Evolutionary conservation across 2,329 filamentous ascomycete species (phyloP).

Genomic region (Claviceps quebecensis): DNA sequence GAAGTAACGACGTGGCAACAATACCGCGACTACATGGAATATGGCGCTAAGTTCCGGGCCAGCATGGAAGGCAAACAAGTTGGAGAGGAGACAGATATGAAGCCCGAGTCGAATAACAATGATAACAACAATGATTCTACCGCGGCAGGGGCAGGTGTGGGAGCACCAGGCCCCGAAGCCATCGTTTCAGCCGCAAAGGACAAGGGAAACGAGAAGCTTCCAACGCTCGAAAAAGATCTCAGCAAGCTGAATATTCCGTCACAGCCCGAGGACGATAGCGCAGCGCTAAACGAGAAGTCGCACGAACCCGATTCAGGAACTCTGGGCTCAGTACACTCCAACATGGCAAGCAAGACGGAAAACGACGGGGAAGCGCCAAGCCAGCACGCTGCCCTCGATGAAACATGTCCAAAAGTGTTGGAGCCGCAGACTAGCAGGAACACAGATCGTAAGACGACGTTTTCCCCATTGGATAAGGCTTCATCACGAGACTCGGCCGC

Average conservation of each 20-base stretch:
- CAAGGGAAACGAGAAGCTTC: slow-evolving; percentile 16
- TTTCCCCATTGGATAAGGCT: slow-evolving; percentile 38
- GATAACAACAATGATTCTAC: slow-evolving; percentile 16
- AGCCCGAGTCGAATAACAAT: slow-evolving; percentile 18
- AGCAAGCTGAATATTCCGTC: slow-evolving; percentile 18
- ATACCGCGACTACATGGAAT: slow-evolving; percentile 72
- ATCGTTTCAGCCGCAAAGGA: slow-evolving; percentile 21
- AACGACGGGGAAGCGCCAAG: slow-evolving; percentile 13
- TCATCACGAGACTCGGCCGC: slow-evolving; percentile 21
- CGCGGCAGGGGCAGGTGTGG: slow-evolving; percentile 26
- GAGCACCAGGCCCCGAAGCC: slow-evolving; percentile 26
- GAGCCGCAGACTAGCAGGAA: slow-evolving; percentile 25
- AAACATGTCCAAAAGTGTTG: slow-evolving; percentile 16
- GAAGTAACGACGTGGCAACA: slow-evolving; percentile 88
- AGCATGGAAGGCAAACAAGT: slow-evolving; percentile 41
- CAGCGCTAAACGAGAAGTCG: slow-evolving; percentile 21
- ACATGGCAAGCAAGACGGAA: slow-evolving; percentile 14
- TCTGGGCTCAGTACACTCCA: slow-evolving; percentile 24
- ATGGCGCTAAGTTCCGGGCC: slow-evolving; percentile 63
- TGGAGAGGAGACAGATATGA: slow-evolving; percentile 35
- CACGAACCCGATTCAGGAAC: slow-evolving; percentile 2
- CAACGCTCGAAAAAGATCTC: slow-evolving; percentile 11
- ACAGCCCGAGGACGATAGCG: slow-evolving; percentile 17
- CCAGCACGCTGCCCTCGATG: slow-evolving; percentile 34
- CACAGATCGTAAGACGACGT: slow-evolving; percentile 39